Evolutionary conservation across 495 filamentous ascomycete genomes (phyloP).

Genomic region (Trichoderma gamsii): DNA sequence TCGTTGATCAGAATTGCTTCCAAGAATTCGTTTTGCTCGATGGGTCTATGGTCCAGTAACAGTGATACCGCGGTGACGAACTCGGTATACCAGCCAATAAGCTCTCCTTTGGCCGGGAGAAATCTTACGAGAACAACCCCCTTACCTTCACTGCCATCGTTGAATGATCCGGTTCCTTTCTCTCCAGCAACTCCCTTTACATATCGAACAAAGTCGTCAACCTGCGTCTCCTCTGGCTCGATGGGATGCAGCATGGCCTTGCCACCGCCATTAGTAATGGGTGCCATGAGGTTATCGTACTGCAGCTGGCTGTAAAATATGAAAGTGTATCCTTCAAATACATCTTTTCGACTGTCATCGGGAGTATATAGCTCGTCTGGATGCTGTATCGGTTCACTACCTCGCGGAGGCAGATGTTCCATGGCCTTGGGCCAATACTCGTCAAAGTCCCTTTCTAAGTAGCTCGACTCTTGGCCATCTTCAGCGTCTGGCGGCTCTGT

Average conservation of each 20-base stretch:
- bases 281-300: constrained; percentile 64
- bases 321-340: constrained; percentile 87
- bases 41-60: constrained; percentile 68
- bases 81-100: constrained; percentile 62
- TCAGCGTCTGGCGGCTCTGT: constrained; percentile 50
- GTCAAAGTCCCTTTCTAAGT: constrained; percentile 80
- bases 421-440: constrained; percentile 69
- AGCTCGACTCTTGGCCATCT: constrained; percentile 52
- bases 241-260: constrained; percentile 68
- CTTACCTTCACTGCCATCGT: constrained; percentile 55
- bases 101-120: constrained; percentile 51
- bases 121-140: constrained; percentile 78
- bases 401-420: constrained; percentile 64
- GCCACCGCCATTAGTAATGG: constrained; percentile 73
- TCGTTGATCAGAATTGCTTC: constrained; percentile 81
- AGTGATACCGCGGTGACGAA: constrained; percentile 61
- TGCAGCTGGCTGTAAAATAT: constrained; percentile 78
- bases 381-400: constrained; percentile 64
- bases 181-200: constrained; percentile 69
- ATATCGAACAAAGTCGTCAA: constrained; percentile 70
- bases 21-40: constrained; percentile 88
- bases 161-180: constrained; percentile 58
- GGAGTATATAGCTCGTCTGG: constrained; percentile 62
- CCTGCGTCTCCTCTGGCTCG: constrained; percentile 56
- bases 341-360: constrained; percentile 52